Conservation (phyloP, 169 alveolate genomes). For the Babesia ovis region DNA sequence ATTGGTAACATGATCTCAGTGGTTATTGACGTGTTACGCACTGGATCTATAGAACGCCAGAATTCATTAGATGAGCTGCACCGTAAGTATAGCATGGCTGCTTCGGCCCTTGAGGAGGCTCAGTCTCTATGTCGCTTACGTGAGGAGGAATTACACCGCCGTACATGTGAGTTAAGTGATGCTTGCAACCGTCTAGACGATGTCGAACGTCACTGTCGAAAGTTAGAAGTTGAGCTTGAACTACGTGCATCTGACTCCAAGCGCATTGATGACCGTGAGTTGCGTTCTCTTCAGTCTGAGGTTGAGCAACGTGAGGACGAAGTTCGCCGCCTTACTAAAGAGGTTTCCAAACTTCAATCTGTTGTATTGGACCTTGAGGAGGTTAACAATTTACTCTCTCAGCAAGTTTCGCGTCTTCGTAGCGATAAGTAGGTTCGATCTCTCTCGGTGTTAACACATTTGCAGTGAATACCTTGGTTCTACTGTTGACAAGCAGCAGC, state of each 20-base stretch:
- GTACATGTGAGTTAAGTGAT: conserved; percentile 28
- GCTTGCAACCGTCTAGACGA: conserved; percentile 23
- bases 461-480: conserved; percentile 23
- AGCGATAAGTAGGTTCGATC: conserved; percentile 16
- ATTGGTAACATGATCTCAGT: conserved; percentile 37
- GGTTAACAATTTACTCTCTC: conserved; percentile 26
- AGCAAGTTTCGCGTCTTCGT: conserved; percentile 19
- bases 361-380: conserved; percentile 50
- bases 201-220: conserved; percentile 41
- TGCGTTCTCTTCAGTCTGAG: conserved; percentile 18
- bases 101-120: conserved; percentile 31
- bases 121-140: conserved; percentile 29
- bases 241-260: not conserved
- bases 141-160: conserved; percentile 45
- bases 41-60: conserved; percentile 5
- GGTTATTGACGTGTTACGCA: conserved; percentile 22
- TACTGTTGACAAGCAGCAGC: conserved; percentile 39
- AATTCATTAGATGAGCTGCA: conserved; percentile 16
- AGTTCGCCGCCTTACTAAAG: conserved; percentile 19
- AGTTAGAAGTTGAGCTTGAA: conserved; percentile 33
- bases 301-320: conserved; percentile 27
- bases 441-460: not conserved
- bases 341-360: conserved; percentile 32
- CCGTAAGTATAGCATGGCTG: conserved; percentile 2
- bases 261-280: conserved; percentile 5